phyloP scores from a whole-genome alignment of 371 early-diverging fungal species.

The Saksenaea oblongispora region DNA sequence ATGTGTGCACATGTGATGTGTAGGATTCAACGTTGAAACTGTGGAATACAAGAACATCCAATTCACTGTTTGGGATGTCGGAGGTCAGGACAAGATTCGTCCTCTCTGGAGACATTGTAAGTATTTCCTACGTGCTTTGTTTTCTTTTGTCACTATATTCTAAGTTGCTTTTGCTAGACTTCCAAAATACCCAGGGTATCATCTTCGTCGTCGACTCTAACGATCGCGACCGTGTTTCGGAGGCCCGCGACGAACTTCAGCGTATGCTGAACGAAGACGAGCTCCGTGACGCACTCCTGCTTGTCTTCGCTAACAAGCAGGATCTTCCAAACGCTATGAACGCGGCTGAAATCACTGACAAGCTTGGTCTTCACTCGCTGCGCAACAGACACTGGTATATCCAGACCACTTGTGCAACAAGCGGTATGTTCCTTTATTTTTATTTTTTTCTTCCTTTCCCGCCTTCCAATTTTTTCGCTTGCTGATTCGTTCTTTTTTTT shows the following conservation, averaged over 20 bases:
- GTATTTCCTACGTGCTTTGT: slow-evolving; percentile 4
- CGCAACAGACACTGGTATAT: slow-evolving; percentile 93
- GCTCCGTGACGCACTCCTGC: slow-evolving; percentile 83
- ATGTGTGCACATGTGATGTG: slow-evolving; percentile 11
- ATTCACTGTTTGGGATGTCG: slow-evolving; percentile 96
- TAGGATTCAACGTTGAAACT: slow-evolving; percentile 92
- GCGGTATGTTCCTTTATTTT: slow-evolving; percentile 54
- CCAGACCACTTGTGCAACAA: slow-evolving; percentile 91
- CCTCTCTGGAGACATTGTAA: slow-evolving; percentile 59
- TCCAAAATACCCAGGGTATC: slow-evolving; percentile 96
- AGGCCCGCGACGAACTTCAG: slow-evolving; percentile 86
- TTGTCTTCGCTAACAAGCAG: slow-evolving; percentile 97
- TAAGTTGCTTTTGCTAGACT: slow-evolving; percentile 62
- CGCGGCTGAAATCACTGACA: slow-evolving; percentile 92
- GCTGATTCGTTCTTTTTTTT: slow-evolving; percentile 1
- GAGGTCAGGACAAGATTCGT: slow-evolving; percentile 73
- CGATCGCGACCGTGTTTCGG: slow-evolving; percentile 90
- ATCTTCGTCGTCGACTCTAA: slow-evolving; percentile 96
- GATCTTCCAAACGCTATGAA: slow-evolving; percentile 95
- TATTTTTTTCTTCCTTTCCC: neutral
- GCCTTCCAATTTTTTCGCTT: neutral
- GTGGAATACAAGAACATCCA: slow-evolving; percentile 97
- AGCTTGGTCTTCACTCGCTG: slow-evolving; percentile 82
- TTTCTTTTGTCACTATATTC: neutral
- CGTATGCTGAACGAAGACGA: slow-evolving; percentile 94